These are phyloP conservation scores for Fusarium sterilihyphosum DNA, from an alignment of 2,329 filamentous ascomycete genomes.

Conservation along the genomic window DNA sequence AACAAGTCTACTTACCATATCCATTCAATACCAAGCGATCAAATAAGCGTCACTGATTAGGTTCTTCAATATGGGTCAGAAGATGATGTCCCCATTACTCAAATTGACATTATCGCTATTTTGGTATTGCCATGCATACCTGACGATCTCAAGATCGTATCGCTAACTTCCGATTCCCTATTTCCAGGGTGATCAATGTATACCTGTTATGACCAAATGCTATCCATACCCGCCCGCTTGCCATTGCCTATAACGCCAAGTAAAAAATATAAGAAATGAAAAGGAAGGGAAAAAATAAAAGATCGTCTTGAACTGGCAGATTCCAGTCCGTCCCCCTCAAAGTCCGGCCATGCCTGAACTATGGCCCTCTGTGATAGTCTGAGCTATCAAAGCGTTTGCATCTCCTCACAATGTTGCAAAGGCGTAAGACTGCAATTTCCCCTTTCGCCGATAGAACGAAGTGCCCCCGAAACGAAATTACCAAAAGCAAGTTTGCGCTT, in stretches of 20 bases:
- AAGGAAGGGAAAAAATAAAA: background rate
- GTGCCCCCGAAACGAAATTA: too few relatives aligned
- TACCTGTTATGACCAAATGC: constrained; percentile 23
- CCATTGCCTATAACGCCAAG: constrained; percentile 20
- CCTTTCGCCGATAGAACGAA: background rate
- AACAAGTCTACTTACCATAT: constrained; percentile 45
- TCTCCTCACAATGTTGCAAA: background rate
- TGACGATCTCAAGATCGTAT: constrained; percentile 18
- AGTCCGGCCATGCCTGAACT: background rate
- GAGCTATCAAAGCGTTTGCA: background rate
- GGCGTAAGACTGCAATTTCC: background rate
- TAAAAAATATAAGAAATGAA: constrained; percentile 11
- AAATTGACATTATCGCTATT: constrained; percentile 28
- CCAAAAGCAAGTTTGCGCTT: background rate
- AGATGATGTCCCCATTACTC: constrained; percentile 11
- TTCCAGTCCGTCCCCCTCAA: background rate
- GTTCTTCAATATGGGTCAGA: background rate
- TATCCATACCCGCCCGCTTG: constrained; percentile 31
- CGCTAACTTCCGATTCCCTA: constrained; percentile 19
- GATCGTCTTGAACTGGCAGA: constrained; percentile 9
- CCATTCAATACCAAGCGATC: constrained; percentile 43
- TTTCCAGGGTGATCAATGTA: constrained; percentile 4
- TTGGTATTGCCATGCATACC: constrained; percentile 27
- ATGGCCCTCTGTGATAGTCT: background rate
- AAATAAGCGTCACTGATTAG: constrained; percentile 2